Evolutionary conservation across 2,329 filamentous ascomycete genomes (phyloP).

Genomic region (Pseudocercospora musae): DNA sequence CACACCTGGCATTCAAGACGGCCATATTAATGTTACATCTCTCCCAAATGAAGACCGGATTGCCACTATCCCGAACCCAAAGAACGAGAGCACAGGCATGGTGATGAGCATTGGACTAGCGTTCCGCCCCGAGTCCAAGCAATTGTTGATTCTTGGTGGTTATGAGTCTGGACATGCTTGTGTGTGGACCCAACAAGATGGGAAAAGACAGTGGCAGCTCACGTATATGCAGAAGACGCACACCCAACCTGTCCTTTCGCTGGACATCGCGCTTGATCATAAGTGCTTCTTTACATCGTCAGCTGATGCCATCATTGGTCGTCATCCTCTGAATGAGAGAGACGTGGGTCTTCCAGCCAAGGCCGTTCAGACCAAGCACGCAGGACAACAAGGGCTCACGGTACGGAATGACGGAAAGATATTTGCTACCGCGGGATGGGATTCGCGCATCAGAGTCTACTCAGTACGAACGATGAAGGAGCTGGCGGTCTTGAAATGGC

Average conservation of each 20-base stretch:
- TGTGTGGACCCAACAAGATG: conserved; percentile 44
- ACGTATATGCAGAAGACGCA: conserved; percentile 67
- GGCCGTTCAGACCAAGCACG: conserved; percentile 71
- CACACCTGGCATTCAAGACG: conserved; percentile 59
- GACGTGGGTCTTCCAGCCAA: conserved; percentile 9
- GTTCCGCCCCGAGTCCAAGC: conserved; percentile 38
- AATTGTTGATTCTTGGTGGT: conserved; percentile 65
- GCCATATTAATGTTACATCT: conserved; percentile 74
- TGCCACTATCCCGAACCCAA: conserved; percentile 55
- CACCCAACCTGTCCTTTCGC: conserved; percentile 75
- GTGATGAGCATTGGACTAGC: conserved; percentile 69
- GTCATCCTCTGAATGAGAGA: conserved; percentile 59
- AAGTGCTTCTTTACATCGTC: conserved; percentile 73
- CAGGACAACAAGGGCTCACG: conserved; percentile 78
- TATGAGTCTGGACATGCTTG: conserved; percentile 82
- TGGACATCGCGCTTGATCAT: conserved; percentile 38
- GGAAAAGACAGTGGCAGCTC: conserved; percentile 50
- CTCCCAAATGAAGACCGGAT: conserved; percentile 72
- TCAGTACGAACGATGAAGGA: conserved; percentile 73
- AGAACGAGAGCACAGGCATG: conserved; percentile 64
- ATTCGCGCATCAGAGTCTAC: conserved; percentile 77
- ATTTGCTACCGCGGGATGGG: conserved; percentile 92
- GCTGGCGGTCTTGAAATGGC: conserved; percentile 91
- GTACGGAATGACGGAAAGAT: conserved; percentile 78
- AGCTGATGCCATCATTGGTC: conserved; percentile 75